phyloP scores from a whole-genome alignment of 1,139 yeast species.

The Debaryomyces fabryi region DNA sequence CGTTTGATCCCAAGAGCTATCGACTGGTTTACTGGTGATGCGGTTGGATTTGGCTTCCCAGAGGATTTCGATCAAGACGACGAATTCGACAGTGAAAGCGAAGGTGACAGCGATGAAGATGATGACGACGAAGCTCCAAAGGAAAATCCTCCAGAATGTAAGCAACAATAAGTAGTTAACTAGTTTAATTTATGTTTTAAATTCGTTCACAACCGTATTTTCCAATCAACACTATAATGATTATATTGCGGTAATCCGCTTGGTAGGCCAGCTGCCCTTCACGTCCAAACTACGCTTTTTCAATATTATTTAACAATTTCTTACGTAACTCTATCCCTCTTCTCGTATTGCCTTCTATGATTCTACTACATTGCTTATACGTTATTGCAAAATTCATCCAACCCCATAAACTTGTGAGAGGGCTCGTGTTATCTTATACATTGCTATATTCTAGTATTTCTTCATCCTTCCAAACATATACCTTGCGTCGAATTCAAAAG shows the following conservation, averaged over 20 bases:
- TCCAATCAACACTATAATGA: background rate
- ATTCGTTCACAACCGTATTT: background rate
- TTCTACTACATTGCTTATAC: background rate
- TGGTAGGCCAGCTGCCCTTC: too few relatives aligned
- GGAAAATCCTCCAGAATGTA: slow-evolving; percentile 83
- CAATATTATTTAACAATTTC: background rate
- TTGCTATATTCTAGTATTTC: background rate
- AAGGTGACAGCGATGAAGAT: slow-evolving; percentile 45
- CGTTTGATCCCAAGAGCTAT: slow-evolving; percentile 93
- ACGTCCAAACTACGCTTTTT: background rate
- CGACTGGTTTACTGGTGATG: slow-evolving; percentile 98
- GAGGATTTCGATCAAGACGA: slow-evolving; percentile 51
- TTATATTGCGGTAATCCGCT: too few relatives aligned
- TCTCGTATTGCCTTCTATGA: background rate
- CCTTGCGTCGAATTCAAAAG: too few relatives aligned
- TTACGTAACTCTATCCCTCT: background rate
- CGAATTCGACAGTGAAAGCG: slow-evolving; percentile 51
- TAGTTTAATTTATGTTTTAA: slow-evolving; percentile 4
- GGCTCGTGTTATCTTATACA: background rate
- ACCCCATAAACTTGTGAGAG: background rate
- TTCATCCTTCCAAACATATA: background rate
- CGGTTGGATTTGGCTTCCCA: slow-evolving; percentile 62
- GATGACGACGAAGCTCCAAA: slow-evolving; percentile 56
- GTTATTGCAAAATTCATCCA: background rate
- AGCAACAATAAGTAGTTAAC: slow-evolving; percentile 53